Conservation (phyloP, 2,329 filamentous ascomycete genomes). For the Cladophialophora psammophila region DNA sequence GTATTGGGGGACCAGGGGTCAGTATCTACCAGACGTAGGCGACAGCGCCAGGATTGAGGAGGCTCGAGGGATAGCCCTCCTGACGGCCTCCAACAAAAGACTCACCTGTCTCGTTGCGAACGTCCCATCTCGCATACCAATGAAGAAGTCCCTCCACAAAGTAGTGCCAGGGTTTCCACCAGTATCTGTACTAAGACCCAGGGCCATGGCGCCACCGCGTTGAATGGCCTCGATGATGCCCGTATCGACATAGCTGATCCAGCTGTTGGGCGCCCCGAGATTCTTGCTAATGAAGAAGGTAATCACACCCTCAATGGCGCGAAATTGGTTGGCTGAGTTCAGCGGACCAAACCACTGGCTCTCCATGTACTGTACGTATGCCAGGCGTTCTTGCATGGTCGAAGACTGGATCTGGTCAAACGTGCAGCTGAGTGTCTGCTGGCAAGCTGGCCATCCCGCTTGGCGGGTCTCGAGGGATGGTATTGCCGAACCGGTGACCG, state of each 20-base stretch:
- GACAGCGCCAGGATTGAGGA: not conserved
- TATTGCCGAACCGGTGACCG: not conserved
- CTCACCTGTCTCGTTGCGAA: constrained; percentile 7
- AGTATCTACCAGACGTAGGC: not conserved
- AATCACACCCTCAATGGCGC: constrained; percentile 39
- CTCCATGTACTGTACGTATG: constrained; percentile 41
- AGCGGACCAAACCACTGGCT: constrained; percentile 30
- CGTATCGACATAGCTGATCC: constrained; percentile 40
- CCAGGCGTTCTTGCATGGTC: constrained; percentile 37
- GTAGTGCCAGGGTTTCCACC: constrained; percentile 23
- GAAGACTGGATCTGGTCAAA: constrained; percentile 39
- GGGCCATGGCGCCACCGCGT: constrained; percentile 25
- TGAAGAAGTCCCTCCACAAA: constrained; percentile 16
- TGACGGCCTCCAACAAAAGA: not conserved
- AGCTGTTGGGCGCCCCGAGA: constrained; percentile 35
- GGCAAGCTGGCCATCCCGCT: constrained; percentile 12
- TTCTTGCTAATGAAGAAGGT: constrained; percentile 40
- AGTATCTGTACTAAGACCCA: constrained; percentile 21
- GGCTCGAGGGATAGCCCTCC: not conserved
- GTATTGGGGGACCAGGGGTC: not conserved
- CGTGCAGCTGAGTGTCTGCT: constrained; percentile 36
- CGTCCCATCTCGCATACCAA: constrained; percentile 1
- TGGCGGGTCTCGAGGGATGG: constrained; percentile 8
- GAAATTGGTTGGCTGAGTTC: constrained; percentile 38
- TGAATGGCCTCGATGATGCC: constrained; percentile 25